Conservation (phyloP, 2,329 filamentous ascomycete species). For the Epichloe hybrida region DNA sequence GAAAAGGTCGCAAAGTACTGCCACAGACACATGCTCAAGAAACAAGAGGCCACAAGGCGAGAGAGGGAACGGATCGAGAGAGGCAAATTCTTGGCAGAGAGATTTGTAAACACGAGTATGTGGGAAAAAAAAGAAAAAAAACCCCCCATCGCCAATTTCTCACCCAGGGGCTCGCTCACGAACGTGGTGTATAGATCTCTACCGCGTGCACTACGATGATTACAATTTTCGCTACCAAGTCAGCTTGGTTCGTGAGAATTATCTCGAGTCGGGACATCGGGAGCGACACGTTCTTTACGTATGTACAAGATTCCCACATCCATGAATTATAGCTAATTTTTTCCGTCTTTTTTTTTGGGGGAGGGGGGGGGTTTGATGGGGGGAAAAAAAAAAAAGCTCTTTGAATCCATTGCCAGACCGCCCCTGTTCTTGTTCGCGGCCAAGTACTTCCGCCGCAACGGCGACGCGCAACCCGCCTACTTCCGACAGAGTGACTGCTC, state of each 20-base stretch:
- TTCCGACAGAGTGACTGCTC: slow-evolving; percentile 26
- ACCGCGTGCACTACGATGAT: slow-evolving; percentile 50
- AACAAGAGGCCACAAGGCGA: slow-evolving; percentile 15
- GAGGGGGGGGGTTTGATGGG: no score
- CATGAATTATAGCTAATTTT: no score
- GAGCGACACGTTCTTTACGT: slow-evolving; percentile 35
- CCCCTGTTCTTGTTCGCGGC: slow-evolving; percentile 47
- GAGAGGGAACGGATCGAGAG: slow-evolving; percentile 22
- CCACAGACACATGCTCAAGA: background rate
- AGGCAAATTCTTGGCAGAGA: slow-evolving; percentile 26
- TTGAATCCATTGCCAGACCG: slow-evolving; percentile 48
- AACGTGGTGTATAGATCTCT: slow-evolving; percentile 30
- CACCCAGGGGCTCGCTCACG: no score
- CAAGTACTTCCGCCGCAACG: slow-evolving; percentile 32
- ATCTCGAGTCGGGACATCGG: background rate
- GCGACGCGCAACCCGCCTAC: slow-evolving; percentile 21
- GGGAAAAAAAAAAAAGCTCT: slow-evolving; percentile 38
- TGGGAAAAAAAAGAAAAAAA: no score
- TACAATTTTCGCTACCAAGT: slow-evolving; percentile 52
- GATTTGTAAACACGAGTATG: slow-evolving; percentile 35
- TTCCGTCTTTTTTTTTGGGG: no score
- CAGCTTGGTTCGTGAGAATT: slow-evolving; percentile 39
- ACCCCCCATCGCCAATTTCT: no score
- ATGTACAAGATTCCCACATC: slow-evolving; percentile 15
- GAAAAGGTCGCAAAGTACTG: background rate